A percentile compares a stretch with the other conserved stretches of the same genome.
Evolutionary conservation across 176 grass and related monocot genomes (phyloP).

Genomic region (Aegilops bicornis): DNA sequence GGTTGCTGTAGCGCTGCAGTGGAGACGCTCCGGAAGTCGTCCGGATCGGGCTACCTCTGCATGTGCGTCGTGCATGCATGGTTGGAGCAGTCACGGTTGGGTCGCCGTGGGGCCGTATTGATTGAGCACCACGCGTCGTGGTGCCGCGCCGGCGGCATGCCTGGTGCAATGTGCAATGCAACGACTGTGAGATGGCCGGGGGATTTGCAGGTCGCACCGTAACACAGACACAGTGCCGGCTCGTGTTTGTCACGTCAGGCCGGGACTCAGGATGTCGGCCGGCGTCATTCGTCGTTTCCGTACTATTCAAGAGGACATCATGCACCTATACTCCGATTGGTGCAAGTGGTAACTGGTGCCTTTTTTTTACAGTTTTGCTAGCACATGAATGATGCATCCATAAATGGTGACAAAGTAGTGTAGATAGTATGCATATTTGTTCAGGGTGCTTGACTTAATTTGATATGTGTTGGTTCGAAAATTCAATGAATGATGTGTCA

Average conservation of each 20-base stretch:
- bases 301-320: background rate
- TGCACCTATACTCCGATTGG: background rate
- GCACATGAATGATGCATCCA: background rate
- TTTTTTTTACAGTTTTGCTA: background rate
- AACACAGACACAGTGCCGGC: background rate
- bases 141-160: background rate
- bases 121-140: background rate
- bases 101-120: background rate
- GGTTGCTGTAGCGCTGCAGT: background rate
- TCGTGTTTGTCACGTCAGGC: background rate
- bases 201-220: background rate
- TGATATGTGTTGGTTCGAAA: background rate
- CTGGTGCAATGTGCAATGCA: background rate
- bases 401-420: background rate
- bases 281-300: background rate
- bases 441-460: background rate
- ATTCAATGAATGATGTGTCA: too few species aligned
- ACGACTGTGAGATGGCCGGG: background rate
- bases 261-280: background rate
- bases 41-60: background rate
- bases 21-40: background rate
- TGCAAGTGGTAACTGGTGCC: background rate
- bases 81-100: constrained; percentile 45
- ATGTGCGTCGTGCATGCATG: constrained; percentile 24
- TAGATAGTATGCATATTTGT: background rate